Percentiles rank a stretch among this genome's conserved stretches.
phyloP scores from a whole-genome alignment of 345 rosid genomes.

The Cardamine resedifolia region DNA sequence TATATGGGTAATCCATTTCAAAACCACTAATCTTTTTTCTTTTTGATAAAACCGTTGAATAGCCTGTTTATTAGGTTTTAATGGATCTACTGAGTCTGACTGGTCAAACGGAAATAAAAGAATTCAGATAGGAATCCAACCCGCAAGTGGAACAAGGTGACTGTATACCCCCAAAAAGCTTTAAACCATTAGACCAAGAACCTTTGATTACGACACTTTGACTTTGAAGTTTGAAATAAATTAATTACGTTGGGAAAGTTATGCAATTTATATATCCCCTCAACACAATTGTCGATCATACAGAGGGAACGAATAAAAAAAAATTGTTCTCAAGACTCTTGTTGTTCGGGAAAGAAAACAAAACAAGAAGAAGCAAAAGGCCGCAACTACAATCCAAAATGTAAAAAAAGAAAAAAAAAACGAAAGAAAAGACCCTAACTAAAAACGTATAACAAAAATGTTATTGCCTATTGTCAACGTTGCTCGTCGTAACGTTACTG shows the following conservation, averaged over 20 bases:
- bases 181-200: not conserved
- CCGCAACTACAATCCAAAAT: slow-evolving; percentile 18
- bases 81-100: too few relatives aligned
- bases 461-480: slow-evolving; percentile 36
- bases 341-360: not conserved
- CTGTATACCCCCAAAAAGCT: not conserved
- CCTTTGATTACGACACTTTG: not conserved
- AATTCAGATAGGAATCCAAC: too few relatives aligned
- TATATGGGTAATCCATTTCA: too few relatives aligned
- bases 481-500: slow-evolving; percentile 31
- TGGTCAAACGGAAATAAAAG: not conserved
- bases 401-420: not conserved
- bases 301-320: slow-evolving; percentile 14
- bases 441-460: not conserved
- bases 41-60: too few relatives aligned
- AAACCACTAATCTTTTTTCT: too few relatives aligned
- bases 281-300: slow-evolving; percentile 16
- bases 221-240: not conserved
- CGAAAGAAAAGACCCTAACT: not conserved
- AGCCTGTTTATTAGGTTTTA: too few relatives aligned
- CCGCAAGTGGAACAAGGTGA: not conserved
- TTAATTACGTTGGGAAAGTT: not conserved
- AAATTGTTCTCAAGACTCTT: slow-evolving; percentile 2
- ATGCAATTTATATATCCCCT: slow-evolving; percentile 6
- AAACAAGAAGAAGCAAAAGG: not conserved